Percentiles rank a stretch among this genome's conserved stretches.
These are phyloP conservation scores for Helenozyma rhizophorensis DNA, from an alignment of 805 yeast species.

Conservation along the genomic window DNA sequence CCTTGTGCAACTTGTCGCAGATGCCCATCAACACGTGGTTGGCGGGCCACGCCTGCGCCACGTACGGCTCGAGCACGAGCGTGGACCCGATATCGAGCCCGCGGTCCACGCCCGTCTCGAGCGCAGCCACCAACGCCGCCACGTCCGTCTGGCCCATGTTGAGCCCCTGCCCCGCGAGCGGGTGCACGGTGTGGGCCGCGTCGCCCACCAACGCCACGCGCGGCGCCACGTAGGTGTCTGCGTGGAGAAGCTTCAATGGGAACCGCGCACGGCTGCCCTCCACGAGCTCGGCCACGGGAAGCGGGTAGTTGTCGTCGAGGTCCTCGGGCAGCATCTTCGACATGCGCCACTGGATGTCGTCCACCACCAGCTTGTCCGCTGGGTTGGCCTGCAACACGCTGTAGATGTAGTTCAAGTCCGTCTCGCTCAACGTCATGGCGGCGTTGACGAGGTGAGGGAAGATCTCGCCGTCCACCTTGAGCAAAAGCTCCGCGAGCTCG, in stretches of 20 bases:
- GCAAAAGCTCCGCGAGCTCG: constrained; percentile 60
- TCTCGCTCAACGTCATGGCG: constrained; percentile 72
- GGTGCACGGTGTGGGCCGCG: constrained; percentile 97
- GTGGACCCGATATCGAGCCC: constrained; percentile 87
- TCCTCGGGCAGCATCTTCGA: constrained; percentile 36
- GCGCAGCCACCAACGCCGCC: constrained; percentile 57
- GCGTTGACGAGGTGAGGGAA: constrained; percentile 78
- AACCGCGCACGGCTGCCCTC: constrained; percentile 75
- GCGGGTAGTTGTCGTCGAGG: constrained; percentile 62
- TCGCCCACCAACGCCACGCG: constrained; percentile 94
- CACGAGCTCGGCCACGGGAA: constrained; percentile 55
- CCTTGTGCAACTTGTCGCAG: constrained; percentile 87
- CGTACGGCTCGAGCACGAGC: constrained; percentile 80
- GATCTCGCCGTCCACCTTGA: constrained; percentile 53
- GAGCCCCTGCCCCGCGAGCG: constrained; percentile 95
- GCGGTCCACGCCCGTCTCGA: constrained; percentile 65
- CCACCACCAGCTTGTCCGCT: constrained; percentile 45
- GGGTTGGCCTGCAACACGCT: constrained; percentile 33
- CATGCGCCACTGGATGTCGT: constrained; percentile 74
- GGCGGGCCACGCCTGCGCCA: constrained; percentile 72
- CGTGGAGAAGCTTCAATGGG: constrained; percentile 85
- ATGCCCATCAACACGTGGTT: constrained; percentile 82
- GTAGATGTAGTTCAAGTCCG: constrained; percentile 72
- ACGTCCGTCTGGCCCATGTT: constrained; percentile 98
- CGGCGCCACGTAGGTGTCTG: constrained; percentile 80